These are phyloP conservation scores for Meira nashicola DNA, from an alignment of 1,284 basidiomycete genomes.

Conservation along the genomic window DNA sequence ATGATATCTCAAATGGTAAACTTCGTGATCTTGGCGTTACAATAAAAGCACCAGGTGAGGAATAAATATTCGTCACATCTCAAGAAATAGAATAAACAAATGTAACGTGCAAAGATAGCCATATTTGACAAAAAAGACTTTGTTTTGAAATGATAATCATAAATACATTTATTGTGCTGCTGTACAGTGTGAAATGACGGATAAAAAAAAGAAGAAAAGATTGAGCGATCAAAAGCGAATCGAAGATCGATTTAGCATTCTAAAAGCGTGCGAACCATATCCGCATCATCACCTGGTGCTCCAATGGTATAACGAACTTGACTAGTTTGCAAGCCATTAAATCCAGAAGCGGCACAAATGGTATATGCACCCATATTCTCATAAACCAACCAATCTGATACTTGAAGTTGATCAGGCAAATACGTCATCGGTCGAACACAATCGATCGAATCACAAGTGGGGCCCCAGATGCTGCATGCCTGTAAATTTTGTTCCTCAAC, in stretches of 20 bases:
- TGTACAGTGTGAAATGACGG: background rate
- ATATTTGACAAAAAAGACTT: too few species aligned
- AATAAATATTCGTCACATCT: background rate
- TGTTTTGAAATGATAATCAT: background rate
- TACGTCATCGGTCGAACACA: conserved; percentile 51
- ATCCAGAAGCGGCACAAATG: conserved; percentile 78
- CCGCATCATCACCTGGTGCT: conserved; percentile 15
- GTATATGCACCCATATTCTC: conserved; percentile 91
- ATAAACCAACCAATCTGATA: conserved; percentile 86
- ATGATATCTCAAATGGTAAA: conserved; percentile 40
- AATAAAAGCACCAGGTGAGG: background rate
- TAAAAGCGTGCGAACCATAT: conserved; percentile 7
- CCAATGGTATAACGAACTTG: conserved; percentile 56
- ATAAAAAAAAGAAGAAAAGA: background rate
- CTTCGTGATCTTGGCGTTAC: conserved; percentile 29
- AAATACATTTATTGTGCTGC: background rate
- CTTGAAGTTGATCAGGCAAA: conserved; percentile 40
- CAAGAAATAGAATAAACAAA: too few species aligned
- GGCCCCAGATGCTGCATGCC: conserved; percentile 59
- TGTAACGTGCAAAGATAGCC: too few species aligned
- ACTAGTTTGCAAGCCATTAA: conserved; percentile 64
- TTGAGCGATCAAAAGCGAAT: background rate
- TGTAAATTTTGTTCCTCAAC: conserved; percentile 39
- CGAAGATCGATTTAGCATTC: background rate
- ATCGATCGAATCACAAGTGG: conserved; percentile 87